Evolutionary conservation across 1,139 yeast genomes (phyloP), one percentile per base, ranked within the genome.

Genomic region (Zygoascus meyerae): DNA sequence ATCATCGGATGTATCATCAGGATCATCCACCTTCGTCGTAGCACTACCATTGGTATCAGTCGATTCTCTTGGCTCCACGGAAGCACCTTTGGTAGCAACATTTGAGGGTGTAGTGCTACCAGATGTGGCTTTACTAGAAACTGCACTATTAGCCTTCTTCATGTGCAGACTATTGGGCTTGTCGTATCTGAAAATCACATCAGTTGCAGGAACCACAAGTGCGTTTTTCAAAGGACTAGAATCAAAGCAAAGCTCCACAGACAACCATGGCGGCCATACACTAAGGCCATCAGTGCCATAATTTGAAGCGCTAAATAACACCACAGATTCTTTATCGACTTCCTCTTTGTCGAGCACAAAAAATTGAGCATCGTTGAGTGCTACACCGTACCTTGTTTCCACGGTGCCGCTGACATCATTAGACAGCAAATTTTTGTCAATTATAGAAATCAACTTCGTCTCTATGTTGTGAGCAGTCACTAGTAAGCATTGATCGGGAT

Each of bases 231-330:
- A 65, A 57, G 82, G 72, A 0, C 73, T 63, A n/a, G 80, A 75
- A 47, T 85, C 84, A 58, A 84, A 84, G 54, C 89, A 81, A 50
- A 83, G 73, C 61, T 90, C 97, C 44, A 78, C 56, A 1, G 72
- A 62, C 32, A 87, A 65, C 87, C 92, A 83, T 1, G 95, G 95
- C 0, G 95, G 92, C 96, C 96, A 86, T 14, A 64, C 58, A 15
- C 53, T 44, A 7, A 64, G 56, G 11, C 60, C 57, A 29, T 65
- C 64, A 43, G 71, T 58, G 4, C 74, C 74, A 51, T 69, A 72
- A 11, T 63, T 65, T 34, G 63, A 61, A 10, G 62, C 55, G 40
- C 69, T 64, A 54, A 73, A 72, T 36, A 74, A 65, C 12, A 70
- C 60, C 47, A 72, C 71, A 2, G 71, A 69, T 7, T 72, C 68